Conservation (phyloP, 78 protist species). For the Blattamonas nauphoetae region DNA sequence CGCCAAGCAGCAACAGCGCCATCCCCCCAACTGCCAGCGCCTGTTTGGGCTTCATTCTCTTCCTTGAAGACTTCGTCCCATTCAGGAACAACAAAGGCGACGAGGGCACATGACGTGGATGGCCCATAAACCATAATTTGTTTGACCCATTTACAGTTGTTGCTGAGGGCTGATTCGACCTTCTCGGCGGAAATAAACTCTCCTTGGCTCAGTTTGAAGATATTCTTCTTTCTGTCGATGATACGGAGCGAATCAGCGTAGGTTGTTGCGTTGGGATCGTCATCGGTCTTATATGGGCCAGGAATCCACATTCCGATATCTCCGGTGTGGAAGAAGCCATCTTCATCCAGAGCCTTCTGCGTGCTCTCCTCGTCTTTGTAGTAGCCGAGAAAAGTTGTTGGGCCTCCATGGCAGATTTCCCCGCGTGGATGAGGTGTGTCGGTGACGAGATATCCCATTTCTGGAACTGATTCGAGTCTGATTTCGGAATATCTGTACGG, state of each 20-base stretch:
- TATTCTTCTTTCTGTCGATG: constrained; percentile 5
- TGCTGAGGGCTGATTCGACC: not conserved
- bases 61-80: not conserved
- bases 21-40: not conserved
- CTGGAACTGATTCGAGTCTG: not conserved
- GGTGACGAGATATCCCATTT: constrained; percentile 11
- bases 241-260: not conserved
- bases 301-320: constrained; percentile 20
- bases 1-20: not conserved
- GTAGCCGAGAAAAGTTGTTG: constrained; percentile 10
- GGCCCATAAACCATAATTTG: constrained; percentile 2
- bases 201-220: constrained; percentile 14
- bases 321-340: constrained; percentile 15
- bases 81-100: not conserved
- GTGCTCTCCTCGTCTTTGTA: constrained; percentile 9
- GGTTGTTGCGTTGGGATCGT: not conserved
- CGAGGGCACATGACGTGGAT: constrained; percentile 1
- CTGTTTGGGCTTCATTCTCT: not conserved
- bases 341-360: not conserved
- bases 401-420: constrained; percentile 7
- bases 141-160: not conserved
- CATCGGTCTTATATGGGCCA: not conserved
- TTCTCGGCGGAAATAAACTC: constrained; percentile 4
- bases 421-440: constrained; percentile 14
- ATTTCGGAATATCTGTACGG: not conserved